Evolutionary conservation across 106 monocot genomes (phyloP).

Genomic region (Allium sativum): DNA sequence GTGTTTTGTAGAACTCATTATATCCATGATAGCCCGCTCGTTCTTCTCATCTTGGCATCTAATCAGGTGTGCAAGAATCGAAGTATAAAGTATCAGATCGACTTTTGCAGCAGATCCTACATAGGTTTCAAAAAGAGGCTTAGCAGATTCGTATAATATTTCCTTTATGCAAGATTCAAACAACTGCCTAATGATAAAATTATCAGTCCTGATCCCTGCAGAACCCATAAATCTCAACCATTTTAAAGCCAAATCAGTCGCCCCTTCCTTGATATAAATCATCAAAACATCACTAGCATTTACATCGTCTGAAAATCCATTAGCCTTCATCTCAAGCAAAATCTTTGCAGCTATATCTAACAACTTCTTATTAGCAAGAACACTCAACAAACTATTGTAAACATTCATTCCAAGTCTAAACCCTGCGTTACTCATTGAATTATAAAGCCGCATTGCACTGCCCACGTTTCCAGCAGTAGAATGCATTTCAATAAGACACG

Average conservation of each 20-base stretch:
- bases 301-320: conserved; percentile 69
- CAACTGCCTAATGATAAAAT: conserved; percentile 78
- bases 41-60: conserved; percentile 73
- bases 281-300: conserved; percentile 88
- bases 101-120: conserved; percentile 61
- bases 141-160: conserved; percentile 56
- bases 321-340: too few relatives aligned
- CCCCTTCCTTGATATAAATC: conserved; percentile 84
- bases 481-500: conserved; percentile 70
- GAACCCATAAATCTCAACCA: conserved; percentile 95
- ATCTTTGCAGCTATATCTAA: too few relatives aligned
- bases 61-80: conserved; percentile 80
- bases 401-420: too few relatives aligned
- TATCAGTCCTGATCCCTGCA: conserved; percentile 76
- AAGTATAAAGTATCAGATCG: conserved; percentile 85
- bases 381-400: too few relatives aligned
- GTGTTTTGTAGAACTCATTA: conserved; percentile 65
- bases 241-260: conserved; percentile 59
- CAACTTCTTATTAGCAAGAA: too few relatives aligned
- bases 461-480: conserved; percentile 62
- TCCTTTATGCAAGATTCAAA: conserved; percentile 90
- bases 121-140: conserved; percentile 69
- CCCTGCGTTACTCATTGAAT: conserved; percentile 70
- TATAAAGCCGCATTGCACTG: conserved; percentile 61
- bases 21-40: conserved; percentile 66